Evolutionary conservation across 192 early-diverging fungal genomes (phyloP).

Genomic region (Backusella psychrophila): DNA sequence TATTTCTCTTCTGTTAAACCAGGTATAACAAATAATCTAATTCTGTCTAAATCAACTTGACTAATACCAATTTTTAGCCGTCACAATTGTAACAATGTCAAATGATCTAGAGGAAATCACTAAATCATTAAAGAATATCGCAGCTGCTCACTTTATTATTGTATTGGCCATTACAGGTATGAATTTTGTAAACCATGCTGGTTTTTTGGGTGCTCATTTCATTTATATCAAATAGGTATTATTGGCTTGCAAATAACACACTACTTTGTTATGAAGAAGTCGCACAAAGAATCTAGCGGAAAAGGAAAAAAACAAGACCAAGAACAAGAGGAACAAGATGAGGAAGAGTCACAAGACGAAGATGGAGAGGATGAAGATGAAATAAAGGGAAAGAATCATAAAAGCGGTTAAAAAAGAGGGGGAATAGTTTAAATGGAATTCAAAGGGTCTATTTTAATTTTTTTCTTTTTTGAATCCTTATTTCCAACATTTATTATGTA

Average conservation of each 20-base stretch:
- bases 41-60: conserved; percentile 3
- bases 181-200: not conserved
- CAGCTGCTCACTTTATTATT: conserved; percentile 28
- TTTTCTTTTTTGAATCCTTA: not conserved
- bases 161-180: conserved; percentile 29
- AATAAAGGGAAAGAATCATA: not conserved
- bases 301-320: not conserved
- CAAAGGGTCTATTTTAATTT: not conserved
- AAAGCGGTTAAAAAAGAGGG: not conserved
- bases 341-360: not conserved
- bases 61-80: conserved; percentile 5
- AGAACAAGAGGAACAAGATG: conserved; percentile 5
- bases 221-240: conserved; percentile 11
- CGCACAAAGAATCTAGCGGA: conserved; percentile 1
- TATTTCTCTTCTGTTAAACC: conserved; percentile 17
- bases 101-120: conserved; percentile 12
- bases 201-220: too few species aligned
- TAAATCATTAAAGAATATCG: conserved; percentile 22
- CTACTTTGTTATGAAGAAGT: conserved; percentile 11
- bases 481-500: not conserved
- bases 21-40: conserved; percentile 2
- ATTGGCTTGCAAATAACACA: conserved; percentile 20
- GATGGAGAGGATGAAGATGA: not conserved
- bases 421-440: not conserved
- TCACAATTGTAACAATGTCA: conserved; percentile 8